Base-by-base conservation (phyloP, 805 yeast species). In the Kodamaea fukazawae region DNA sequence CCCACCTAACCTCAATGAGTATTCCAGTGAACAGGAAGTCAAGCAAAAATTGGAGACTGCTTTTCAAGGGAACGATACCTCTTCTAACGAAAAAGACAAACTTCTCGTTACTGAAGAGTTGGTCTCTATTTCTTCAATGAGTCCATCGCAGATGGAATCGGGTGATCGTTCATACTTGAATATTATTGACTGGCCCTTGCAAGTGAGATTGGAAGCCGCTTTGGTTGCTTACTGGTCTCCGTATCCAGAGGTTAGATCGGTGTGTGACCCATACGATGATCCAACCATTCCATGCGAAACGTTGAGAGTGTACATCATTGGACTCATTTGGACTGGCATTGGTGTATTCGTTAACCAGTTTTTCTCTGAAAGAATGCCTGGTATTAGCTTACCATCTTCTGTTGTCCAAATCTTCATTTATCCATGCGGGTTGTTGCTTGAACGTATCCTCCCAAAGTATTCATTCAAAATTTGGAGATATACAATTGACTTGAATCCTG, bases 271-370 rank as follows among this genome's bases (percentile, higher is more conserved):
- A 12, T 61, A 48, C 34, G 84, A 79, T 46, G 80, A 79, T 43
- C 71, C 71, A 1, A 23, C 11, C 4, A 44, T 70, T 22, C 76
- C 79, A 0, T 69, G 64, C 30, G 78, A 75, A 45, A 77, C 83
- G 10, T 45, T 75, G 41, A 65, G 83, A 35, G 75, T 75, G 48
- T 79, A 81, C 69, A 53, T 69, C 4, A 55, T 79, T 22, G 78
- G 78, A 0, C 36, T 75, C 2, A 50, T 76, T 31, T 70, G 79
- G 72, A 69, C 76, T 4, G 65, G 71, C 12, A 57, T 78, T 26
- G 80, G 80, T n/a, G 54, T 78, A 25, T 75, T 74, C 46, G 64
- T 77, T 46, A 77, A 78, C 49, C 75, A 76, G 48, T 76, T 76
- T 50, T 79, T 79, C 55, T 57, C 70, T 5, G 76, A 75, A 38